These are phyloP conservation scores for Calvatia gigantea DNA, from an alignment of 768 basidiomycete genomes.

Conservation along the genomic window DNA sequence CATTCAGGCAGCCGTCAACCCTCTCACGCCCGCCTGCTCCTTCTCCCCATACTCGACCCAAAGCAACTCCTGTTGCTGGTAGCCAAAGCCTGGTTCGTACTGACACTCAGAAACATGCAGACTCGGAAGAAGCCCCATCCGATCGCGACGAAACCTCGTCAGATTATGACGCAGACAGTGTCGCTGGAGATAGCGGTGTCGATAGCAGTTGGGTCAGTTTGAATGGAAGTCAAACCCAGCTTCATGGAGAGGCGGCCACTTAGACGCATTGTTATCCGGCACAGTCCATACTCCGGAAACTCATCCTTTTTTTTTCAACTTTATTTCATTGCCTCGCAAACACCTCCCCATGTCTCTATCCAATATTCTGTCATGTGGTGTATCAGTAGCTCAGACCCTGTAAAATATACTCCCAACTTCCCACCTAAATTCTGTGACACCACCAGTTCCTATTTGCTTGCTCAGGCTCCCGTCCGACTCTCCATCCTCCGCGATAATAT, in stretches of 20 bases:
- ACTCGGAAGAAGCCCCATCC: conserved; percentile 14
- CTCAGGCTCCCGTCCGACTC: too few species aligned
- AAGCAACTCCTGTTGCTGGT: conserved; percentile 10
- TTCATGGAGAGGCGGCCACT: neutral
- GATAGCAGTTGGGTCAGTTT: conserved; percentile 73
- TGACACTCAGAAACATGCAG: conserved; percentile 1
- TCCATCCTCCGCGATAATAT: neutral
- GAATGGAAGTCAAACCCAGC: conserved; percentile 17
- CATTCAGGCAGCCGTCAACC: conserved; percentile 34
- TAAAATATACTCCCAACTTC: neutral
- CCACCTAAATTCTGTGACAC: neutral
- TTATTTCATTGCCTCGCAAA: too few species aligned
- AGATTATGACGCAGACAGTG: conserved; percentile 70
- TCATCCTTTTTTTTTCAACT: neutral
- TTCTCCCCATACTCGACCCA: conserved; percentile 10
- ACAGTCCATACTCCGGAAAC: neutral
- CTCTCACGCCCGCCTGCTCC: conserved; percentile 25
- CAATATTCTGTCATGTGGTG: neutral
- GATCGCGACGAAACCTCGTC: conserved; percentile 47
- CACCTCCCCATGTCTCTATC: neutral
- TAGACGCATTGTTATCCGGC: neutral
- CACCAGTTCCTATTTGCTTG: neutral
- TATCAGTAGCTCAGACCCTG: neutral
- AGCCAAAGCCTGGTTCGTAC: neutral
- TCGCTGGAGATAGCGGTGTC: conserved; percentile 43